Evolutionary conservation across 1,284 basidiomycete species (phyloP).

Genomic region (Ustilago lituana): DNA sequence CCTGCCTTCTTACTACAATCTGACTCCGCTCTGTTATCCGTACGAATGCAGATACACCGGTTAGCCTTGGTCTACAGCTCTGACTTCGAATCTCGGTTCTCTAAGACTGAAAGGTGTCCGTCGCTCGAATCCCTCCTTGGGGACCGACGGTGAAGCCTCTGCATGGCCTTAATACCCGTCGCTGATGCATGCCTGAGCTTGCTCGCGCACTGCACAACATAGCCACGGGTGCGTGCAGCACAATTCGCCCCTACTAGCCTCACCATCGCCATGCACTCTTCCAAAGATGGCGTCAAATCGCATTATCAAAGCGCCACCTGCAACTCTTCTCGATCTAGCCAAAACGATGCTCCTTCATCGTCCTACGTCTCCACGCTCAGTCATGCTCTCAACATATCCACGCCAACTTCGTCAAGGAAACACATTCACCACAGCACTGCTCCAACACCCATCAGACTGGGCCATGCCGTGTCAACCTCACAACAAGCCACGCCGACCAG

Average conservation of each 20-base stretch:
- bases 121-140: no score
- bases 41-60: no score
- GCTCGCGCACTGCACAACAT: not conserved
- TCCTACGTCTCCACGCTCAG: slow-evolving; percentile 33
- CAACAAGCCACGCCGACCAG: slow-evolving; percentile 1
- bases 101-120: no score
- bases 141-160: not conserved
- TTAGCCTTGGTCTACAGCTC: no score
- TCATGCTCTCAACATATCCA: slow-evolving; percentile 33
- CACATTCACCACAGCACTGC: not conserved
- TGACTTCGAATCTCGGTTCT: no score
- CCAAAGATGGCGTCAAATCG: not conserved
- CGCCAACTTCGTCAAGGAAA: slow-evolving; percentile 6
- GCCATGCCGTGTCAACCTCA: not conserved
- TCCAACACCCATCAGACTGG: not conserved
- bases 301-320: not conserved
- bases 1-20: no score
- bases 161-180: not conserved
- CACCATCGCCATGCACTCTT: slow-evolving; percentile 24
- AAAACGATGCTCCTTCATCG: not conserved
- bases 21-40: no score
- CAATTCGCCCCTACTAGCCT: not conserved
- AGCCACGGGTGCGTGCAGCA: not conserved
- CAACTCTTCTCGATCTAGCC: not conserved
- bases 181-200: not conserved